Evolutionary conservation across 2,329 filamentous ascomycete species (phyloP), one percentile per base, ranked within the genome.

Genomic region (Fusarium bactridioides): DNA sequence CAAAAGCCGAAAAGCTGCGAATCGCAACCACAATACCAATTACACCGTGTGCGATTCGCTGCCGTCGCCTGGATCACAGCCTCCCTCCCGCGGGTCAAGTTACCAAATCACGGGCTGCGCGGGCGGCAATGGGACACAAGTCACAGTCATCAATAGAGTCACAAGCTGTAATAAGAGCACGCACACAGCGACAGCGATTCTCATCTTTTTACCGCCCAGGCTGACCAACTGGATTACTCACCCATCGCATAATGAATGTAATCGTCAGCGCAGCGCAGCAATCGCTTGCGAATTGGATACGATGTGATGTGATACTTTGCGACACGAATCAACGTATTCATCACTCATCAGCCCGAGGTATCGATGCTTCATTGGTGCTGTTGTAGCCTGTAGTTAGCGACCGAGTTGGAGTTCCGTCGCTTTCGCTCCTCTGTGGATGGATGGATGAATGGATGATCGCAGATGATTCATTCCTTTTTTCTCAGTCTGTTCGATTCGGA

Each of bases 121-220:
- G 11, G 61, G 61, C 67, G 66, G 61, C 54, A 61, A 61, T 41
- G 61, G 53, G 54, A 61, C 66, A 61, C 66, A 67, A 61, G 58
- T 67, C 69, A 64, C 68, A 69, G 64, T 69, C 69, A 72, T 71
- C 67, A 71, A 45, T 35, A 41, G 44, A 71, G 60, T 70, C 66
- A 70, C 67, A 70, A 70, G 67, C 68, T 59, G n/a, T 31, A 43
- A 27, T 37, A 43, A 55, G n/a, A 47, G 60, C 31, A 33, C 12
- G 31, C 65, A 65, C 40, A n/a, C 40, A 41, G 21, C 40, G 15
- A 41, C 60, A 70, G 67, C 47, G 15, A 31, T 18, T 31, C 18
- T 25, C 4, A 19, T 50, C 21, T 31, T 23, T 23, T 48, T 53
- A 61, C 38, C 62, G 54, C 54, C 64, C 38, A 48, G 67, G 64